These are phyloP conservation scores for Physcomitrium patens DNA, from an alignment of 225 moss, liverwort and hornwort genomes.

Conservation along the genomic window DNA sequence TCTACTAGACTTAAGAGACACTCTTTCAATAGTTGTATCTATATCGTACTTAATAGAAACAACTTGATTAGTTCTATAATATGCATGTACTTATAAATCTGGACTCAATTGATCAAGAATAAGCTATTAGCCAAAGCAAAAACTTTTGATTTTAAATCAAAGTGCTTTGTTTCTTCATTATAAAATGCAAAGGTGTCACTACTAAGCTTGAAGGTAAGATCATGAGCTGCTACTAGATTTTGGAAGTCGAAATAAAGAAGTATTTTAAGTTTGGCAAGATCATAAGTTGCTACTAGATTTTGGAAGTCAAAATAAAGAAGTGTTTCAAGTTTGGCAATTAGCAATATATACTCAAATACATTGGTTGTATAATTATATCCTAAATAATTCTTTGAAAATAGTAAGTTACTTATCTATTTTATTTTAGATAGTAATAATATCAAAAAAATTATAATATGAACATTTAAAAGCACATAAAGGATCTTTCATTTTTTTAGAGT, in stretches of 20 bases:
- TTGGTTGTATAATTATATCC: constrained; percentile 60
- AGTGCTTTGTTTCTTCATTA: constrained; percentile 72
- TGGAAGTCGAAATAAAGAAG: constrained; percentile 85
- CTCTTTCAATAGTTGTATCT: constrained; percentile 27
- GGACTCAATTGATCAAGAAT: constrained; percentile 81
- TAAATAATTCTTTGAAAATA: constrained; percentile 31
- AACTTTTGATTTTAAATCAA: constrained; percentile 71
- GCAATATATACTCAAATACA: constrained; percentile 70
- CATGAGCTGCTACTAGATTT: constrained; percentile 57
- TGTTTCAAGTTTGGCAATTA: constrained; percentile 76
- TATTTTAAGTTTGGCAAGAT: too few relatives aligned
- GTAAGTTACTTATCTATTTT: constrained; percentile 9
- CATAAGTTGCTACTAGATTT: constrained; percentile 56
- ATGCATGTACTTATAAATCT: constrained; percentile 79
- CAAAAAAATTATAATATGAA: neutral
- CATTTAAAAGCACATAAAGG: neutral
- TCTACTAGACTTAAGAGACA: neutral
- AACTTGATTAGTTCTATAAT: constrained; percentile 89
- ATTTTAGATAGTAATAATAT: neutral
- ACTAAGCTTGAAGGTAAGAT: constrained; percentile 77
- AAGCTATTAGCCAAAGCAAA: constrained; percentile 81
- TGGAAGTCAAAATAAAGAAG: constrained; percentile 87
- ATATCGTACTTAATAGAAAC: constrained; percentile 91
- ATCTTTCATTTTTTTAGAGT: neutral
- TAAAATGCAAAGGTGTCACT: constrained; percentile 87